phyloP scores from a whole-genome alignment of 768 basidiomycete genomes.

The Suillus weaverae region DNA sequence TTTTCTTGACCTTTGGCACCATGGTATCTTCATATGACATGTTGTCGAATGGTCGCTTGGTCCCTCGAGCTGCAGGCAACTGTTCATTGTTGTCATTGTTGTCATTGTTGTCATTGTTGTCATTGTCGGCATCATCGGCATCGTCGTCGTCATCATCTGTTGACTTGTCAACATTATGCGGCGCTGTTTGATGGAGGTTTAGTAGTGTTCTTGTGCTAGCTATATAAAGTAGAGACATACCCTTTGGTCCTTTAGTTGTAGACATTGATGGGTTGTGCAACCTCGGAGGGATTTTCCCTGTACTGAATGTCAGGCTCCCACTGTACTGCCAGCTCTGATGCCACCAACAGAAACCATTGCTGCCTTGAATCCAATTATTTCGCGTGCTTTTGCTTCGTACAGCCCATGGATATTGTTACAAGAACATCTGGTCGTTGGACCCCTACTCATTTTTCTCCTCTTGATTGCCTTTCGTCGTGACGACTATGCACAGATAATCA shows the following conservation, averaged over 20 bases:
- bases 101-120: too few relatives aligned
- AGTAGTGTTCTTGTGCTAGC: not conserved
- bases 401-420: too few relatives aligned
- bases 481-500: too few relatives aligned
- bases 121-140: too few relatives aligned
- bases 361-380: too few relatives aligned
- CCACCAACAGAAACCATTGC: too few relatives aligned
- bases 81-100: not conserved
- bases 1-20: not conserved
- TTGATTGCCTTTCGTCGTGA: too few relatives aligned
- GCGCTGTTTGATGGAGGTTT: not conserved
- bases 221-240: not conserved
- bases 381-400: too few relatives aligned
- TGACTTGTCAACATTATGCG: not conserved
- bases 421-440: too few relatives aligned
- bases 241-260: not conserved
- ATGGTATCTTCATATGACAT: not conserved
- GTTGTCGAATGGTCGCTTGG: not conserved
- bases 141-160: not conserved
- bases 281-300: not conserved
- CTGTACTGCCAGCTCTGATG: too few relatives aligned
- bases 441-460: too few relatives aligned
- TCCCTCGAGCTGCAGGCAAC: not conserved
- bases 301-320: not conserved
- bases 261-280: not conserved